Evolutionary conservation across 306 rosid genomes (phyloP).

Genomic region (Begonia peltatifolia): DNA sequence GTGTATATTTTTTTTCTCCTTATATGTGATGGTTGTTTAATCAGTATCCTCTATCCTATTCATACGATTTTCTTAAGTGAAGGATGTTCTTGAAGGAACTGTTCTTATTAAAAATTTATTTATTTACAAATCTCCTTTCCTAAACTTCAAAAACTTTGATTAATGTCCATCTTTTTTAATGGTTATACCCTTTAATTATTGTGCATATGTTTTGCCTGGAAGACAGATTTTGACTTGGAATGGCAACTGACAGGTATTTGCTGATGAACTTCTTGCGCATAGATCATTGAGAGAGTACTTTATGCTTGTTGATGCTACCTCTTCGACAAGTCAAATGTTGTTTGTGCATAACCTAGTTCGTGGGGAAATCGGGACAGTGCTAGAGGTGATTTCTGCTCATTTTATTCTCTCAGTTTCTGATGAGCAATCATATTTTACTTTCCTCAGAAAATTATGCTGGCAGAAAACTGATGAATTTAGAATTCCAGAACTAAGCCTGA

Average conservation of each 20-base stretch:
- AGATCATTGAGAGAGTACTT: slow-evolving; percentile 40
- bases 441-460: slow-evolving; percentile 31
- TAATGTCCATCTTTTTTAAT: too few relatives aligned
- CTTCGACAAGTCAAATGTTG: slow-evolving; percentile 22
- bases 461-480: slow-evolving; percentile 20
- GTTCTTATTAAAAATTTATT: too few relatives aligned
- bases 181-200: too few relatives aligned
- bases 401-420: slow-evolving; percentile 41
- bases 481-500: slow-evolving; percentile 42
- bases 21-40: too few relatives aligned
- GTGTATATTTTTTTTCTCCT: too few relatives aligned
- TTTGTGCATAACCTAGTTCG: slow-evolving; percentile 16
- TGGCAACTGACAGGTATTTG: slow-evolving; percentile 49
- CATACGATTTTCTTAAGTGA: too few relatives aligned
- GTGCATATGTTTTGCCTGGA: slow-evolving; percentile 2
- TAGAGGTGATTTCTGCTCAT: slow-evolving; percentile 65
- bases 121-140: too few relatives aligned
- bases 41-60: too few relatives aligned
- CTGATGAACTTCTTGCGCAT: slow-evolving; percentile 55
- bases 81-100: too few relatives aligned
- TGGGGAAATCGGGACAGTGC: slow-evolving; percentile 35
- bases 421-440: slow-evolving; percentile 35
- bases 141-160: too few relatives aligned
- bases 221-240: slow-evolving; percentile 17
- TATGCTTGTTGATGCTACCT: slow-evolving; percentile 33